These are phyloP conservation scores for Paramecium octaurelia DNA, from an alignment of 73 alveolate genomes.

Conservation along the genomic window DNA sequence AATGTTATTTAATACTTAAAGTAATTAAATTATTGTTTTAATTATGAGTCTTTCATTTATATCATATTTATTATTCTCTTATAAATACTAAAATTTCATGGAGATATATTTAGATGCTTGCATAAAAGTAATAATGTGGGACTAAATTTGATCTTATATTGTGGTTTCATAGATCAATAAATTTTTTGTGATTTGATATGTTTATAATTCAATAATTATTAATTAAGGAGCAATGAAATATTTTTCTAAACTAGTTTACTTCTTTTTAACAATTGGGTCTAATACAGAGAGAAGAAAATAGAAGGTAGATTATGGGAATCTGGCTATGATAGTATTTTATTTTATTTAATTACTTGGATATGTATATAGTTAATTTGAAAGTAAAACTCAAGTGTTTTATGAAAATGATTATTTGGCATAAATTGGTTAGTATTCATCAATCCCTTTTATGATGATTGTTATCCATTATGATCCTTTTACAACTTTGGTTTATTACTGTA, in stretches of 20 bases:
- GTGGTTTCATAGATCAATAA: not conserved
- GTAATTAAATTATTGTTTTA: not conserved
- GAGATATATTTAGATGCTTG: too few species aligned
- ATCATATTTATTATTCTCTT: not conserved
- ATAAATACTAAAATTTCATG: too few species aligned
- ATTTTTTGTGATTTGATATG: not conserved
- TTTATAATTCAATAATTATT: not conserved
- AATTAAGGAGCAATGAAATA: not conserved
- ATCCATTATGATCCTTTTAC: not conserved
- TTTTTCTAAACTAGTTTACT: not conserved
- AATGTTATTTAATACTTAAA: not conserved
- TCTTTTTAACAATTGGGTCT: not conserved
- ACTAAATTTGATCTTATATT: not conserved
- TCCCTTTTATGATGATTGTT: not conserved
- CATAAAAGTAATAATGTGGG: not conserved
- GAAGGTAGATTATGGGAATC: not conserved
- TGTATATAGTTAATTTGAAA: not conserved
- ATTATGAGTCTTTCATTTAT: not conserved
- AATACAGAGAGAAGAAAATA: conserved; percentile 1
- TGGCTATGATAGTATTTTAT: conserved; percentile 6
- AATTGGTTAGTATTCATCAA: not conserved
- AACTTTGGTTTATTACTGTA: not conserved
- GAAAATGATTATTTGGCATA: conserved; percentile 12
- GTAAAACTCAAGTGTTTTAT: not conserved
- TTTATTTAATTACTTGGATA: conserved; percentile 17